Evolutionary conservation across 164 flowering plant genomes (phyloP).

Genomic region (Litsea cubeba): DNA sequence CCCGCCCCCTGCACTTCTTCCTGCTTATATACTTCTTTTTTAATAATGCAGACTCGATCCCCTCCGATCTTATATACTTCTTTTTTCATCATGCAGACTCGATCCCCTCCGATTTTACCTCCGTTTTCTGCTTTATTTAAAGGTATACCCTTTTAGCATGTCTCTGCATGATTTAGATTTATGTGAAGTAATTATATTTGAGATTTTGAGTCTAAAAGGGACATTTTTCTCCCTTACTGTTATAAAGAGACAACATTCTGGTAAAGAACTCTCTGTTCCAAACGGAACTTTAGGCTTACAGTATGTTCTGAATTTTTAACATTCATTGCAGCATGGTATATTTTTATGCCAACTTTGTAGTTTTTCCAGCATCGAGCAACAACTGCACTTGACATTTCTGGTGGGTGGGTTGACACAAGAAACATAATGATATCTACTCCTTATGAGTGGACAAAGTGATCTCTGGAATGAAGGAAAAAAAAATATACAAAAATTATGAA

Average conservation of each 20-base stretch:
- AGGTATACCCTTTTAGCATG: constrained; percentile 30
- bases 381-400: too few relatives aligned
- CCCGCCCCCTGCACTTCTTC: neutral
- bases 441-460: too few relatives aligned
- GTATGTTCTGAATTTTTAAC: too few relatives aligned
- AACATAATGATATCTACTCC: too few relatives aligned
- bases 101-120: constrained; percentile 67
- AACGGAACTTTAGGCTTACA: too few relatives aligned
- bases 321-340: too few relatives aligned
- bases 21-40: constrained; percentile 1
- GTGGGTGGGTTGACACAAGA: too few relatives aligned
- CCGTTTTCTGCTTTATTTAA: constrained; percentile 50
- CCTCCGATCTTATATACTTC: too few relatives aligned
- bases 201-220: neutral
- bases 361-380: too few relatives aligned
- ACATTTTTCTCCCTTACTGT: neutral
- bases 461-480: too few relatives aligned
- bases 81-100: constrained; percentile 41
- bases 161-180: neutral
- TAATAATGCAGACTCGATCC: constrained; percentile 51
- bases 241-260: neutral
- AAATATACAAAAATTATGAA: too few relatives aligned
- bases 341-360: too few relatives aligned
- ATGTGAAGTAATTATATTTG: neutral
- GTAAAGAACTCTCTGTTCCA: neutral